Evolutionary conservation across 2,329 filamentous ascomycete genomes (phyloP), one percentile per base, ranked within the genome.

Genomic region (Alternaria incomplexa): DNA sequence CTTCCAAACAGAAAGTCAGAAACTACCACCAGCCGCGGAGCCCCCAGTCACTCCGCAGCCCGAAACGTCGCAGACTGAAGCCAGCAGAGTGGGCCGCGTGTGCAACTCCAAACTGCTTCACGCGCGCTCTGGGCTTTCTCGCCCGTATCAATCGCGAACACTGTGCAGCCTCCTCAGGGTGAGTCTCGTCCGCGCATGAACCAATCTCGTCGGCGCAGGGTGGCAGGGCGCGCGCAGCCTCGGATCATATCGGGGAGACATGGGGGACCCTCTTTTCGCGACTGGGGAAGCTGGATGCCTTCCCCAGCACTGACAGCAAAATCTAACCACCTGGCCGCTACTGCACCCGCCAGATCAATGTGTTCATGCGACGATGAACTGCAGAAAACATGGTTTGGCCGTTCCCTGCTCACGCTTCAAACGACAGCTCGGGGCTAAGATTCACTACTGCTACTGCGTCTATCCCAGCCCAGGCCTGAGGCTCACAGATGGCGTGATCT

Each of bases 41-140:
- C 12, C 56, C 56, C 56, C 48, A 25, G 56, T 44, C 26, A 23
- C 57, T 46, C 51, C 51, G 51, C 51, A 46, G 47, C 43, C 57
- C 57, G 50, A 55, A 59, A 55, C 57, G 57, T 59, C 57, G 57
- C 57, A 59, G 48, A 46, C 15, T 56, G 28, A 32, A 47, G 26
- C 54, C 44, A 9, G n/a, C 32, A 12, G 43, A 43, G 56, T 52
- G 11, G 25, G 57, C 28, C 50, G 43, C 40, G 28, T 45, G 56
- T 28, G 48, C 47, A 20, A 13, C 48, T 20, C 53, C 56, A 53
- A 36, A 53, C 56, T 32, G 26, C 13, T 36, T 6, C 46, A 45
- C n/a, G 11, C 11, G 36, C 56, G 25, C 30, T 23, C 11, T 40
- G 22, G 28, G 13, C 46, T 17, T 30, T 15, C 15, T 15, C 11